Base-by-base conservation (phyloP, 176 grass and related monocot species). In the Typha latifolia region DNA sequence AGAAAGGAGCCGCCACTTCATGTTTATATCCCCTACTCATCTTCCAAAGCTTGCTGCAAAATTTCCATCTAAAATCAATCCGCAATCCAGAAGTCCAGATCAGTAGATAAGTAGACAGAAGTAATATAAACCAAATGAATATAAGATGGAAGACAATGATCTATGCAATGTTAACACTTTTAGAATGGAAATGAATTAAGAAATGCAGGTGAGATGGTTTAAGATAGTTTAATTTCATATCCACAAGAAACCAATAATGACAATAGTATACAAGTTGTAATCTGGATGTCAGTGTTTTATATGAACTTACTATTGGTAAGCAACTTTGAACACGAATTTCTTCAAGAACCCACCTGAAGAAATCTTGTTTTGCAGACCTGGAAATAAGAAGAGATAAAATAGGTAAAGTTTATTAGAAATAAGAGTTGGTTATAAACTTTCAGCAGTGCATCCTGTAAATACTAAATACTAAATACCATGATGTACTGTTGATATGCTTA, bases 1-100 rank as follows among this genome's bases (percentile, higher is more conserved):
- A 89, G 49, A 92, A 71, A 62, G 80, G 82, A 78, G 93, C 79
- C 16, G 93, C 88, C 70, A 84, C 87, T 19, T 91, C 88, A 55
- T 97, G 93, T 64, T 82, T 85, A 77, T 72, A 68, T 67, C 93
- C 93, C 74, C 74, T 86, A 47, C 15, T 86, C 85, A 97, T 92
- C 51, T 32, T 61, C 29, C 71, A 70, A 43, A 92, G 79, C 82
- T 97, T 97, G 75, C 88, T 92, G 80, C 78, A 57, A 59, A 86
- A 66, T 76, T 67, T 43, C 37, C 37, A 43, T 43, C 37, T 10
- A 43, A 43, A 43, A 43, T 43, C 37, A 43, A 43, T 10, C 37
- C 37, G 1, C 37, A 43, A 43, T 43, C 37, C 37, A 43, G 37
- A 6, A 43, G 37, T 43, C 7, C 37, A 43, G 37, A 43, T 43